Evolutionary conservation across 2,329 filamentous ascomycete species (phyloP), one percentile per base, ranked within the genome.

Genomic region (Neonectria faginata): DNA sequence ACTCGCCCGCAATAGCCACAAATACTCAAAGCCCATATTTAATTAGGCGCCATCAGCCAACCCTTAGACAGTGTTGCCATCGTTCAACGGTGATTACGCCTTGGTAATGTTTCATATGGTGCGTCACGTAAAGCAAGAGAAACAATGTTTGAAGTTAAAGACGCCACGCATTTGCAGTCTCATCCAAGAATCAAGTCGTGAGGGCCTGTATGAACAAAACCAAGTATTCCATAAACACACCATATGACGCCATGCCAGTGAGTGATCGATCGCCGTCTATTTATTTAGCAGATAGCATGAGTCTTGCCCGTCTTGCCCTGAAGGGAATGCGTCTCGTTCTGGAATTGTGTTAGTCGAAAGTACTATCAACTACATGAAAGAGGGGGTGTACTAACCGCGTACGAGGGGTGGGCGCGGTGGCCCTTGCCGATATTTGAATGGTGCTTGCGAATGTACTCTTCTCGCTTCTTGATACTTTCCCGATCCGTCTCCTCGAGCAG

Each of bases 261-360:
- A 57, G 56, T 65, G 57, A 47, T 60, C 55, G 36, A 60, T 57
- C 14, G 41, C 33, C 22, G 61, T 63, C 59, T 70, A 67, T 64
- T 27, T 41, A 22, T 57, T 72, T 88, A 97, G 81, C 94, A 97
- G 64, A 97, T 84, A 42, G 88, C 90, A 79, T 97, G 94, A 2
- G 93, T 95, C 87, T 97, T 97, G 60, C 93, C 94, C 62, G 88
- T 88, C 87, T 96, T 94, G 16, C 92, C 94, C 81, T 97, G 93
- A 70, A 98, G 82, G 62, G 91, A 95, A 80, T 98, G 95, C 72
- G 88, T 88, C 82, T 97, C 94, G 67, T 91, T 88, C 80, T 90
- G 79, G 5, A 20, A 36, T 67, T 57, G 1, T 0, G 52, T 63
- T 58, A 70, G 67, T 67, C 22, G 27, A 11, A 27, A 3, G 2